Percentiles rank a stretch among this genome's conserved stretches.
Evolutionary conservation across 805 yeast species (phyloP).

Genomic region (Monosporozyma aerobia): DNA sequence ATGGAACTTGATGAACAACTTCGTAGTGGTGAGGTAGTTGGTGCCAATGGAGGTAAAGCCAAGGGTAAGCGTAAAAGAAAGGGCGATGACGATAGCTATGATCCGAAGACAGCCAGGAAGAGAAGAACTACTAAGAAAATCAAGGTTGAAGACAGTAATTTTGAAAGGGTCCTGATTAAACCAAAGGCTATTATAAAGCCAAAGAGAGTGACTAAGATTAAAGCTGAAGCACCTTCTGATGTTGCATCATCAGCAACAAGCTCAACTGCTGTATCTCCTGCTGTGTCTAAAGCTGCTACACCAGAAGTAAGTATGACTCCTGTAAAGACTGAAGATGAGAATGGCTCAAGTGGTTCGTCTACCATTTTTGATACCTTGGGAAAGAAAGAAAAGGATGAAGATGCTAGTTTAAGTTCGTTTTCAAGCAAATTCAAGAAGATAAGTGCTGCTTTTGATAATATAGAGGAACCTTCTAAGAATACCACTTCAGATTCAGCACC

Average conservation of each 20-base stretch:
- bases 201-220: conserved; percentile 18
- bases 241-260: conserved; percentile 3
- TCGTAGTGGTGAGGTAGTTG: conserved; percentile 42
- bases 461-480: conserved; percentile 4
- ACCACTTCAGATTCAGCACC: background rate
- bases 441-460: conserved; percentile 22
- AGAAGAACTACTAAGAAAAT: conserved; percentile 14
- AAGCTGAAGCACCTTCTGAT: conserved; percentile 13
- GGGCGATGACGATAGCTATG: conserved; percentile 27
- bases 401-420: conserved; percentile 19
- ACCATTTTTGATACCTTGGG: conserved; percentile 15
- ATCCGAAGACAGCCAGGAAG: conserved; percentile 20
- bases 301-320: conserved; percentile 3
- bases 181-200: conserved; percentile 20
- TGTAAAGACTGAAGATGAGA: background rate
- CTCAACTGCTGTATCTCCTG: conserved; percentile 4
- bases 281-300: background rate
- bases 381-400: conserved; percentile 10
- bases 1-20: conserved; percentile 54
- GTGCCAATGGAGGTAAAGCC: conserved; percentile 34
- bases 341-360: conserved; percentile 4
- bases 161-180: conserved; percentile 21
- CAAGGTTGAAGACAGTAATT: conserved; percentile 21
- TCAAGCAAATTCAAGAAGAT: conserved; percentile 27
- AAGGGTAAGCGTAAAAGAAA: conserved; percentile 27